A percentile compares a stretch with the other conserved stretches of the same genome.
phyloP scores from a whole-genome alignment of 768 basidiomycete genomes.

The Lentinula raphanica region DNA sequence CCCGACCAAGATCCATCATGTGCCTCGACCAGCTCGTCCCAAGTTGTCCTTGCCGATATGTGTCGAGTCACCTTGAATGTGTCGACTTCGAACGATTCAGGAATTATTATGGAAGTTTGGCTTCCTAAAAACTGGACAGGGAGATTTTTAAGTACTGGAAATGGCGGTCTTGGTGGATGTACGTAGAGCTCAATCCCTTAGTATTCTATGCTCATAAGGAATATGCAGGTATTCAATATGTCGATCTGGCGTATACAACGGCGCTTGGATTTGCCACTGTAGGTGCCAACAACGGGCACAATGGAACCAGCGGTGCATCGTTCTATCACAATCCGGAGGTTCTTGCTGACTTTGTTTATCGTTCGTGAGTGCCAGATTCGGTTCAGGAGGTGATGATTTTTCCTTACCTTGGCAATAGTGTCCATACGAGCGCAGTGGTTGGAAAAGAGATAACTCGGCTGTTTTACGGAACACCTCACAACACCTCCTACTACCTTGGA shows the following conservation, averaged over 20 bases:
- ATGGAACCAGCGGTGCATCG: constrained; percentile 11
- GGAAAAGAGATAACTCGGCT: constrained; percentile 14
- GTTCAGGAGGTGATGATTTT: too few species aligned
- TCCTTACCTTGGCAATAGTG: too few species aligned
- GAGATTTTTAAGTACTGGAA: constrained; percentile 10
- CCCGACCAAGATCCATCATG: background rate
- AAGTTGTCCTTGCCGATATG: background rate
- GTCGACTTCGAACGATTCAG: constrained; percentile 9
- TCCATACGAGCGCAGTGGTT: constrained; percentile 9
- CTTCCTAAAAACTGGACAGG: constrained; percentile 11
- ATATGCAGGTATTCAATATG: constrained; percentile 15
- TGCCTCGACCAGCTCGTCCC: background rate
- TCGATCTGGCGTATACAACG: constrained; percentile 9
- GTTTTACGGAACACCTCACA: constrained; percentile 13
- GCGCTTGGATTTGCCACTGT: constrained; percentile 14
- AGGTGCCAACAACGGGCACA: constrained; percentile 15
- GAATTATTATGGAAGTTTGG: constrained; percentile 12
- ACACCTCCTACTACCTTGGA: constrained; percentile 18
- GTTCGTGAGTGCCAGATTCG: constrained; percentile 8
- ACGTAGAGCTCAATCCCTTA: background rate
- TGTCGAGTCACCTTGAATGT: constrained; percentile 11
- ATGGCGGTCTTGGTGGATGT: constrained; percentile 12
- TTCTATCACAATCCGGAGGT: constrained; percentile 16
- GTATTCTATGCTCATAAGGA: background rate
- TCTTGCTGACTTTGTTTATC: constrained; percentile 15